Evolutionary conservation across 208 protist genomes (phyloP).

Genomic region (Acanthamoeba culbertsoni): DNA sequence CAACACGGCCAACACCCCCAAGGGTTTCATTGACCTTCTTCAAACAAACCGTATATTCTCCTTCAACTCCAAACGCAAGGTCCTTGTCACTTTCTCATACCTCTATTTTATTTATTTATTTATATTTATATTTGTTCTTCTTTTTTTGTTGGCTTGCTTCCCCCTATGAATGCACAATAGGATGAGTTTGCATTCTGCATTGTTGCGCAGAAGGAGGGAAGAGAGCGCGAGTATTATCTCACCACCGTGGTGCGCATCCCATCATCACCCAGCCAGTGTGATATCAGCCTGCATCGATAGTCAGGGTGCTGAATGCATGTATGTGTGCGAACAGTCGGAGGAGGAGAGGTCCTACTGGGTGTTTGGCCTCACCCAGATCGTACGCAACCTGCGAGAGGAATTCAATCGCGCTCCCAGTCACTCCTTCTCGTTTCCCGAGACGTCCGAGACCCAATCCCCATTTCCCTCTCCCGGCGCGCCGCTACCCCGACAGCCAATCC

Average conservation of each 20-base stretch:
- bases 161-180: neutral
- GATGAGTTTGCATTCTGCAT: conserved; percentile 26
- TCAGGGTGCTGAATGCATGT: neutral
- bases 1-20: conserved; percentile 26
- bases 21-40: conserved; percentile 44
- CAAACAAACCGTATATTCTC: neutral
- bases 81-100: neutral
- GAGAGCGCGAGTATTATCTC: conserved; percentile 28
- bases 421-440: neutral
- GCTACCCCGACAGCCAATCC: neutral
- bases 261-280: neutral
- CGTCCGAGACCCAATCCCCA: neutral
- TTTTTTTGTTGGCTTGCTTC: neutral
- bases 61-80: conserved; percentile 30
- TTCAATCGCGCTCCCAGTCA: neutral
- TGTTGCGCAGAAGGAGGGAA: neutral
- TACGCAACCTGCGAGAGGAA: conserved; percentile 1
- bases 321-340: neutral
- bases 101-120: too few species aligned
- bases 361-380: neutral
- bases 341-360: conserved; percentile 35
- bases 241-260: neutral
- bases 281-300: neutral
- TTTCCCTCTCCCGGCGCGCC: neutral
- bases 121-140: too few species aligned